Conservation (phyloP, 768 basidiomycete genomes). For the Cantharellus anzutake region DNA sequence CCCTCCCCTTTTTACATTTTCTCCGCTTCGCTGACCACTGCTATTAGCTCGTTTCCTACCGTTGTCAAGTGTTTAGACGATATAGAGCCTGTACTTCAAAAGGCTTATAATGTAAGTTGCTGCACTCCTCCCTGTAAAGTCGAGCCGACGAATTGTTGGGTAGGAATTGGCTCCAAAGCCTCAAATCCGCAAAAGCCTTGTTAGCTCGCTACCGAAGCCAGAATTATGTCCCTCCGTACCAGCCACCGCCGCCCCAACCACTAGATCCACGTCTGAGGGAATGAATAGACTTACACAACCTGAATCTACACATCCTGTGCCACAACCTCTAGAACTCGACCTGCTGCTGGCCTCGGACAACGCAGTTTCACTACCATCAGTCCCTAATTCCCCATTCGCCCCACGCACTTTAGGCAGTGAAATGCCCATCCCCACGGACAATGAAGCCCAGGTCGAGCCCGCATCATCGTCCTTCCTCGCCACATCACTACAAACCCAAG, state of each 20-base stretch:
- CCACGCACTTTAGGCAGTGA: not conserved
- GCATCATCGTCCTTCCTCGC: constrained; percentile 27
- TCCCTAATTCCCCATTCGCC: not conserved
- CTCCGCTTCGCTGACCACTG: not conserved
- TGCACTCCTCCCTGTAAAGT: not conserved
- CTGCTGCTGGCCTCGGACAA: not conserved
- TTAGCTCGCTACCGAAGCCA: not conserved
- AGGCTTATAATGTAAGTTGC: not conserved
- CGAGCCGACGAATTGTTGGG: not conserved
- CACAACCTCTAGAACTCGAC: not conserved
- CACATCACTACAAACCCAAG: constrained; percentile 34
- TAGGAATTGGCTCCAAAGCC: not conserved
- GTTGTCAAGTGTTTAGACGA: not conserved
- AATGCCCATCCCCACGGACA: not conserved
- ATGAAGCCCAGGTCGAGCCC: constrained; percentile 1
- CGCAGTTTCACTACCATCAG: not conserved
- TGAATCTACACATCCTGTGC: not conserved
- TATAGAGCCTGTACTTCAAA: not conserved
- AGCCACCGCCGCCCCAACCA: not conserved
- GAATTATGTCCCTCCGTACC: not conserved
- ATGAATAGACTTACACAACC: no score
- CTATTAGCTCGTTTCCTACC: not conserved
- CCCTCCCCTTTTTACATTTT: not conserved
- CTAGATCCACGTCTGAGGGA: no score
- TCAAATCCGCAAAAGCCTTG: not conserved